phyloP scores from a whole-genome alignment of 345 rosid genomes.

The Arabis alpina region DNA sequence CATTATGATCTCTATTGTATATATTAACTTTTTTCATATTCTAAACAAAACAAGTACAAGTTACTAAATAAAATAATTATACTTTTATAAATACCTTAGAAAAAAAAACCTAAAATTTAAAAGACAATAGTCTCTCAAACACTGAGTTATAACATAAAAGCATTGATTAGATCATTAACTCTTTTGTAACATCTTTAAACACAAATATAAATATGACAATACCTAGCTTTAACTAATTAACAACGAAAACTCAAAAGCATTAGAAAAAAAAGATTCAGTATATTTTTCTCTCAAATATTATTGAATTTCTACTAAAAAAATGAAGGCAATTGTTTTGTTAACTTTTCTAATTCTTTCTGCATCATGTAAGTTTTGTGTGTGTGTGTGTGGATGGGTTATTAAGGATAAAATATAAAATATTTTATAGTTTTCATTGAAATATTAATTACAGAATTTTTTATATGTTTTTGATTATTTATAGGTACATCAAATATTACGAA shows the following conservation, averaged over 20 bases:
- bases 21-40: too few relatives aligned
- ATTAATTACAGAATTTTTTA: neutral
- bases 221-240: neutral
- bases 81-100: neutral
- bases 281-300: neutral
- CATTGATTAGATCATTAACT: neutral
- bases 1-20: too few relatives aligned
- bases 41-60: too few relatives aligned
- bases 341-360: neutral
- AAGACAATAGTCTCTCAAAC: neutral
- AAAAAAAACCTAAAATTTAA: neutral
- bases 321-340: neutral
- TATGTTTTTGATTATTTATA: neutral
- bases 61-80: neutral
- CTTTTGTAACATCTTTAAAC: neutral
- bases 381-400: neutral
- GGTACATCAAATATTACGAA: neutral
- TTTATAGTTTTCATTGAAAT: neutral
- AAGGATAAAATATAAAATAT: neutral
- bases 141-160: neutral
- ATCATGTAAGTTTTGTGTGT: neutral
- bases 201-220: neutral
- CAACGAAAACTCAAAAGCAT: neutral
- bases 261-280: neutral
- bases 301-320: neutral